phyloP scores from a whole-genome alignment of 2,329 filamentous ascomycete genomes.

The Fonsecaea pedrosoi region DNA sequence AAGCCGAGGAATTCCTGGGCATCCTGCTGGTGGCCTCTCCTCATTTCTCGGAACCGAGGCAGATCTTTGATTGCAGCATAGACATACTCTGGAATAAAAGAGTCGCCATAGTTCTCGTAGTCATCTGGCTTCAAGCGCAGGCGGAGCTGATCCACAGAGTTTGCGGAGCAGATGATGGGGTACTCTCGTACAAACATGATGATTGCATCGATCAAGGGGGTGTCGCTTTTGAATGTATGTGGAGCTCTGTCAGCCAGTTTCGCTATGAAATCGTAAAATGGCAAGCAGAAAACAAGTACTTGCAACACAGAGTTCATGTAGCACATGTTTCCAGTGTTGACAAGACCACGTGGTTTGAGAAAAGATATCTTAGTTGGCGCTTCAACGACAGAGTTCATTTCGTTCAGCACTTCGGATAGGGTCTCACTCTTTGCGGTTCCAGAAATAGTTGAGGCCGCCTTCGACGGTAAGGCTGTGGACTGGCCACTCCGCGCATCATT shows the following conservation, averaged over 20 bases:
- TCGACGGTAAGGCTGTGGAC: constrained; percentile 40
- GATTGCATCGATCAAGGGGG: constrained; percentile 92
- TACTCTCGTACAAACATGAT: constrained; percentile 97
- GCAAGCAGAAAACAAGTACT: constrained; percentile 89
- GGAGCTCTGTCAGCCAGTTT: constrained; percentile 81
- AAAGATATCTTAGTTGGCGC: constrained; percentile 70
- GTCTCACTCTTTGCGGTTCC: constrained; percentile 60
- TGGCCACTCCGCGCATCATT: constrained; percentile 50
- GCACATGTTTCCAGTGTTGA: constrained; percentile 98
- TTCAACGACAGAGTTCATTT: constrained; percentile 70
- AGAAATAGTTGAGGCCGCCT: constrained; percentile 42
- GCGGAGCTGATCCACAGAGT: constrained; percentile 74
- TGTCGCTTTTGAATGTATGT: constrained; percentile 94
- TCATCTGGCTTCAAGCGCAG: constrained; percentile 79
- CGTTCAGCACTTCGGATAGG: constrained; percentile 76
- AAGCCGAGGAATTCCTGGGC: constrained; percentile 97
- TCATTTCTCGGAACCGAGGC: constrained; percentile 89
- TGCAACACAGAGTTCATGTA: constrained; percentile 99
- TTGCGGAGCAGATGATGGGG: constrained; percentile 79
- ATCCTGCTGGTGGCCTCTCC: constrained; percentile 94
- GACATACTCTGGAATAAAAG: constrained; percentile 92
- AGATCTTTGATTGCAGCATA: constrained; percentile 90
- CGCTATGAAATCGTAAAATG: constrained; percentile 93
- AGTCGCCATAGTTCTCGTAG: constrained; percentile 86
- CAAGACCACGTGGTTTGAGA: constrained; percentile 87